A percentile compares a stretch with the other conserved stretches of the same genome.
Evolutionary conservation across 441 rosid genomes (phyloP).

Genomic region (Populus hybrid): DNA sequence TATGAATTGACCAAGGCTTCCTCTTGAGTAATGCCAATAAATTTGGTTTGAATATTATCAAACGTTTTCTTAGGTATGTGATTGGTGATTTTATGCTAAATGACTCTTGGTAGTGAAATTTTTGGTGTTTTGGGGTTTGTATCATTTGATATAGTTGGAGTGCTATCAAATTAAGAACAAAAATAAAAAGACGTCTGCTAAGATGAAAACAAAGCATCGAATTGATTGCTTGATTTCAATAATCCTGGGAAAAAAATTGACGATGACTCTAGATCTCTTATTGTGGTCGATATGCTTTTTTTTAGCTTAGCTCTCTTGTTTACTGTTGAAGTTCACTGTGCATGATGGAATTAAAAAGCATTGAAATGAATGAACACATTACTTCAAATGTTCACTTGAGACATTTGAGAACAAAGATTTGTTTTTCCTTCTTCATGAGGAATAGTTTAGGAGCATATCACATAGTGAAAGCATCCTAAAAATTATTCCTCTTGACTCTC

Average conservation of each 20-base stretch:
- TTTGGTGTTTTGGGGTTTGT: slow-evolving; percentile 8
- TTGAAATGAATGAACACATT: neutral
- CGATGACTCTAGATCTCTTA: neutral
- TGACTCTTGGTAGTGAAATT: slow-evolving; percentile 12
- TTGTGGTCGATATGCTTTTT: neutral
- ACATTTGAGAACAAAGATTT: neutral
- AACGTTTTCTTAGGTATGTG: slow-evolving; percentile 35
- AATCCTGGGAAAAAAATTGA: neutral
- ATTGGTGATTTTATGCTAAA: slow-evolving; percentile 19
- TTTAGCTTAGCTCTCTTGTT: neutral
- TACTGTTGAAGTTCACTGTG: neutral
- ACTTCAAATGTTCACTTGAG: neutral
- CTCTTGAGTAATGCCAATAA: slow-evolving; percentile 24
- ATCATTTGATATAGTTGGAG: slow-evolving; percentile 7
- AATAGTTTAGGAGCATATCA: neutral
- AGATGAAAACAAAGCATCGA: neutral
- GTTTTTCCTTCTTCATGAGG: neutral
- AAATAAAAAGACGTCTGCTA: neutral
- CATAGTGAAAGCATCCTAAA: too few species aligned
- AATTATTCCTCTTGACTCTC: neutral
- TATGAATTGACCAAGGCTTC: slow-evolving; percentile 43
- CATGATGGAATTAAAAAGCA: neutral
- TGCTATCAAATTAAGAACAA: neutral
- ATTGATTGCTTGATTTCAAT: neutral
- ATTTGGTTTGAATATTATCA: slow-evolving; percentile 31